Evolutionary conservation across 805 yeast genomes (phyloP), one percentile per base, ranked within the genome.

Genomic region (Debaryomyces prosopidis): DNA sequence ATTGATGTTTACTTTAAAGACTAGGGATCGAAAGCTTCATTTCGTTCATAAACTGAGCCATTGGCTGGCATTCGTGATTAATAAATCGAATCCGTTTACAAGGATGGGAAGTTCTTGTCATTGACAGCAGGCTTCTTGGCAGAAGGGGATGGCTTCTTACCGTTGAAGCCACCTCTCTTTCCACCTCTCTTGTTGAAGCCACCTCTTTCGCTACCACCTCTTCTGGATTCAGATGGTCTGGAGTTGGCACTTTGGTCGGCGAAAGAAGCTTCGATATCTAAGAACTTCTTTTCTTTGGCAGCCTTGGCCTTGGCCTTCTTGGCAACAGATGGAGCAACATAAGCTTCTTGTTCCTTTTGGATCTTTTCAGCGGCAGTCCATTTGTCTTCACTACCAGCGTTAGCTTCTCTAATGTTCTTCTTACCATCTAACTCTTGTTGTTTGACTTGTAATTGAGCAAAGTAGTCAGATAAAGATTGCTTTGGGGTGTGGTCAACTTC

Each of bases 401-500:
- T 81, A 59, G 84, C 78, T 63, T 71, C 53, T 71, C 80, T 75
- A 40, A 63, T 50, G 30, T 68, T 54, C 55, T 66, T 65, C 45
- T 62, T 56, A 39, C 65, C 62, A 27, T 56, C 68, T 56, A 73
- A 69, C 44, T 68, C 67, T 41, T 66, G 66, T 58, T 71, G 75
- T 55, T 75, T 67, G 50, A 71, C 62, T 62, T 75, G 67, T 63
- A 75, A 69, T 72, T 85, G 89, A 60, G 83, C 83, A 68, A 89
- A 81, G 85, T 87, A 92, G 63, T 90, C 95, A 61, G 84, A 89
- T 63, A 88, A 82, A 48, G 97, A 85, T 76, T 82, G 83, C 66
- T 71, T 69, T 52, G 76, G 79, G 53, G 77, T 77, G 47, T 73
- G 77, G 49, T 66, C 69, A 36, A 57, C 64, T 48, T 65, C 66